These are phyloP conservation scores for Penicillium brasilianum DNA, from an alignment of 2,329 filamentous ascomycete genomes.

Conservation along the genomic window DNA sequence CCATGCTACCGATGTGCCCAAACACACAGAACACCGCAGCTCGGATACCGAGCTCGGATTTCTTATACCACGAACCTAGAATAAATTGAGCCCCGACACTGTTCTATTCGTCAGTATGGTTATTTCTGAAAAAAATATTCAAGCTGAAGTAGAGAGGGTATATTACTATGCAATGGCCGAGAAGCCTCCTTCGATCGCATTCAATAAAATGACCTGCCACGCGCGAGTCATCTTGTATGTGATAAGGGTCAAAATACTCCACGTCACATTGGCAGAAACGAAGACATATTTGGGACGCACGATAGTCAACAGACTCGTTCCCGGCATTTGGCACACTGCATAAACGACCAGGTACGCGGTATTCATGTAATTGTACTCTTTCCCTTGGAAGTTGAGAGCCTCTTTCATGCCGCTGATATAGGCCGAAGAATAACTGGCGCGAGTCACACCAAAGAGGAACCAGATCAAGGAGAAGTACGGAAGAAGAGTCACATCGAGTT, in stretches of 20 bases:
- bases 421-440: slow-evolving; percentile 51
- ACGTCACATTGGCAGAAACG: slow-evolving; percentile 50
- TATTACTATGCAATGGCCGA: slow-evolving; percentile 52
- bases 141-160: background rate
- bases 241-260: slow-evolving; percentile 52
- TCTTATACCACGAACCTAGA: slow-evolving; percentile 53
- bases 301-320: slow-evolving; percentile 48
- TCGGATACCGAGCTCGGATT: slow-evolving; percentile 49
- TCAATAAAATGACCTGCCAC: slow-evolving; percentile 52
- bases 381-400: slow-evolving; percentile 45
- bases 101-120: slow-evolving; percentile 4
- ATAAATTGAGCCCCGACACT: slow-evolving; percentile 53
- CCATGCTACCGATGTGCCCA: slow-evolving; percentile 52
- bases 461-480: slow-evolving; percentile 55
- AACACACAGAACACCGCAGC: slow-evolving; percentile 45
- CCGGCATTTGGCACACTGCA: slow-evolving; percentile 53
- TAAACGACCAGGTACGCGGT: slow-evolving; percentile 47
- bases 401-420: slow-evolving; percentile 52
- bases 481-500: slow-evolving; percentile 50
- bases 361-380: slow-evolving; percentile 50
- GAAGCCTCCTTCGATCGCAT: slow-evolving; percentile 53
- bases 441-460: slow-evolving; percentile 55
- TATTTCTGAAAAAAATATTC: background rate
- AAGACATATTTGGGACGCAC: slow-evolving; percentile 51
- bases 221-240: slow-evolving; percentile 51